Percentiles rank a stretch among this genome's conserved stretches.
These are phyloP conservation scores for Sporothrix protearum DNA, from an alignment of 2,329 filamentous ascomycete genomes.

Conservation along the genomic window DNA sequence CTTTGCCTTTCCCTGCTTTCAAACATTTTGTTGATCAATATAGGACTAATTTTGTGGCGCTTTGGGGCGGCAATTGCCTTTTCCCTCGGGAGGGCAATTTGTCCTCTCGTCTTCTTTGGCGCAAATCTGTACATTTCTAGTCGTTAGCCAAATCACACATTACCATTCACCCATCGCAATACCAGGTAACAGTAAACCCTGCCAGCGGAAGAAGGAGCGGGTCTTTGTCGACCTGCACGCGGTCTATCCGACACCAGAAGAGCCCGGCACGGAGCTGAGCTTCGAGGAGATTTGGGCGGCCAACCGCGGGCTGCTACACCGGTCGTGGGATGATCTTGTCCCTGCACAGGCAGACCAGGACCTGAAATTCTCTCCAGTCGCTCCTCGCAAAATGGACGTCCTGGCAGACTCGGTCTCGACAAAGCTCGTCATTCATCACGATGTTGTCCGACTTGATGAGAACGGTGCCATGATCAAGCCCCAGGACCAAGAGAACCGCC, in stretches of 20 bases:
- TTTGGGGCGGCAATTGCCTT: constrained; percentile 40
- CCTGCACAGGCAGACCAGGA: background rate
- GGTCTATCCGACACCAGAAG: constrained; percentile 74
- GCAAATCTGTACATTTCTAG: constrained; percentile 45
- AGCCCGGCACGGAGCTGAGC: constrained; percentile 71
- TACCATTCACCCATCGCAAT: constrained; percentile 64
- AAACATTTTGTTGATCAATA: constrained; percentile 74
- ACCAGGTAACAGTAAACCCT: constrained; percentile 79
- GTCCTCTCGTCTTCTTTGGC: constrained; percentile 36
- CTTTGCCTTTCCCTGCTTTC: background rate
- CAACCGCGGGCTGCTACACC: constrained; percentile 65
- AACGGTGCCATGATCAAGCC: constrained; percentile 48
- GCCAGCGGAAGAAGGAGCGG: constrained; percentile 75
- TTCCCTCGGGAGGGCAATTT: constrained; percentile 41
- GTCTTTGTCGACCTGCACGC: constrained; percentile 83
- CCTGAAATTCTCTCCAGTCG: constrained; percentile 27
- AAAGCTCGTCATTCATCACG: constrained; percentile 45
- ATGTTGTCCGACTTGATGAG: constrained; percentile 52
- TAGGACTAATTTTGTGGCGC: constrained; percentile 81
- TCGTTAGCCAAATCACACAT: constrained; percentile 57
- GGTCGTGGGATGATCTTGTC: constrained; percentile 52
- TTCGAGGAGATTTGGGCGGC: constrained; percentile 89
- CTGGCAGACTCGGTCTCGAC: constrained; percentile 31
- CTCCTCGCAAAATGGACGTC: constrained; percentile 35
- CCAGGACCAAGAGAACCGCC: constrained; percentile 34